Conservation (phyloP, 2,329 filamentous ascomycete species). For the Biscogniauxia mediterranea region DNA sequence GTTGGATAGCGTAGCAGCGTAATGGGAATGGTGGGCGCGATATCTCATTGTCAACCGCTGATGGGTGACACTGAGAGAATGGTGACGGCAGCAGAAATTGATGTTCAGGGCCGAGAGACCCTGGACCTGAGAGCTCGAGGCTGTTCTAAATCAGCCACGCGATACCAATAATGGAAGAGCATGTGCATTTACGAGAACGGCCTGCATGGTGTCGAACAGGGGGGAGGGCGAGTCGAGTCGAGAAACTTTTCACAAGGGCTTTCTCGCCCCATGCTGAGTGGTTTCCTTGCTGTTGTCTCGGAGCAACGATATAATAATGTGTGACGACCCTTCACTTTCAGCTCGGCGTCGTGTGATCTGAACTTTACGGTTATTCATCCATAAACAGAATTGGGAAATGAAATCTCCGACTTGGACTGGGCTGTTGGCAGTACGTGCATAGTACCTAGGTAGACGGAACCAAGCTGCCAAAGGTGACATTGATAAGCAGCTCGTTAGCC, state of each 20-base stretch:
- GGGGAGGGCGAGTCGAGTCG: not conserved
- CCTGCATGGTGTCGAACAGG: slow-evolving; percentile 21
- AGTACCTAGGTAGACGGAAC: not conserved
- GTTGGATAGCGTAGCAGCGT: slow-evolving; percentile 7
- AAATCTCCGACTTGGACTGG: not conserved
- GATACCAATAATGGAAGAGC: slow-evolving; percentile 18
- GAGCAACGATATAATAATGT: too few species aligned
- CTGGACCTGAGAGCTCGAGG: slow-evolving; percentile 17
- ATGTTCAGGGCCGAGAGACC: slow-evolving; percentile 12
- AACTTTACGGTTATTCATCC: too few species aligned
- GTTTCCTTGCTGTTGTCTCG: not conserved
- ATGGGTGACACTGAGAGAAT: slow-evolving; percentile 18
- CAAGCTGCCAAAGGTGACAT: not conserved
- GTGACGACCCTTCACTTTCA: too few species aligned
- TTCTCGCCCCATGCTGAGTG: too few species aligned
- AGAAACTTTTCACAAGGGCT: not conserved
- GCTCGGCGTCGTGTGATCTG: too few species aligned
- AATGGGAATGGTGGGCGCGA: slow-evolving; percentile 7
- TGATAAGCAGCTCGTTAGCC: not conserved
- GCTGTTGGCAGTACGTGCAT: too few species aligned
- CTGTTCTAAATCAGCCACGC: slow-evolving; percentile 10
- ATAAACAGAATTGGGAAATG: too few species aligned
- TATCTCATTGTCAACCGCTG: slow-evolving; percentile 5
- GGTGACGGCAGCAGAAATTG: slow-evolving; percentile 10
- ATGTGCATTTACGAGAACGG: slow-evolving; percentile 19